Percentiles rank a stretch among this genome's conserved stretches.
Conservation (phyloP, 2,329 filamentous ascomycete genomes). For the Chaetomium strumarium region DNA sequence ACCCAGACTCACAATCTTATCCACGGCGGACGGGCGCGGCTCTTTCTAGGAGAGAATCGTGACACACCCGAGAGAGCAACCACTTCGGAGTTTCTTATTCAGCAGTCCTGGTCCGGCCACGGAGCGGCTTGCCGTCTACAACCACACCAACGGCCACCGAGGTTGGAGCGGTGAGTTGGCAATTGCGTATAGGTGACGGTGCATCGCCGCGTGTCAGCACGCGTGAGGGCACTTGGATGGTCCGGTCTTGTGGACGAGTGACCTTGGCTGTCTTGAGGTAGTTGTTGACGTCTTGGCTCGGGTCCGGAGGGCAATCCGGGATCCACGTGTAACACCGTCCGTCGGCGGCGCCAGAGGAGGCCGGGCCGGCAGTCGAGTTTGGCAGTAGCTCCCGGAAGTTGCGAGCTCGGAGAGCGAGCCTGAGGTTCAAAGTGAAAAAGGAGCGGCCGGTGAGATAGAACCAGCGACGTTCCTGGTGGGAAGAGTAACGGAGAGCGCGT, state of each 20-base stretch:
- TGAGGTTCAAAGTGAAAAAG: too few relatives aligned
- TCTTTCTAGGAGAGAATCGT: too few relatives aligned
- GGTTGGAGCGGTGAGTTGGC: conserved; percentile 11
- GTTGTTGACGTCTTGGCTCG: neutral
- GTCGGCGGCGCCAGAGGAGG: neutral
- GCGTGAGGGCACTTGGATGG: neutral
- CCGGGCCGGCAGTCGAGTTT: too few relatives aligned
- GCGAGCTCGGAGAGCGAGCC: too few relatives aligned
- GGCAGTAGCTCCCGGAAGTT: too few relatives aligned
- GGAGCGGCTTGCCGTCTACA: neutral
- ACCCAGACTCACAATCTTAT: neutral
- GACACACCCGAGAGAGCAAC: too few relatives aligned
- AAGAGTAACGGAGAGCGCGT: neutral
- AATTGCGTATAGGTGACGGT: neutral
- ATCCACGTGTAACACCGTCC: conserved; percentile 13
- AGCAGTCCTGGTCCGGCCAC: neutral
- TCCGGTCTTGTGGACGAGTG: conserved; percentile 3
- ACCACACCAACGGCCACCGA: neutral
- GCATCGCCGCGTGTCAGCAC: conserved; percentile 11
- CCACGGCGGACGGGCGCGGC: too few relatives aligned
- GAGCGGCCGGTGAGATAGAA: too few relatives aligned
- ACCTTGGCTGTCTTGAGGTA: neutral
- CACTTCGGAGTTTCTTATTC: too few relatives aligned
- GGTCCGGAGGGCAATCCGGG: conserved; percentile 4
- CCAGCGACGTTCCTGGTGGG: too few relatives aligned